These are phyloP conservation scores for Dendrobium chrysotoxum DNA, from an alignment of 106 monocot species.

Conservation along the genomic window DNA sequence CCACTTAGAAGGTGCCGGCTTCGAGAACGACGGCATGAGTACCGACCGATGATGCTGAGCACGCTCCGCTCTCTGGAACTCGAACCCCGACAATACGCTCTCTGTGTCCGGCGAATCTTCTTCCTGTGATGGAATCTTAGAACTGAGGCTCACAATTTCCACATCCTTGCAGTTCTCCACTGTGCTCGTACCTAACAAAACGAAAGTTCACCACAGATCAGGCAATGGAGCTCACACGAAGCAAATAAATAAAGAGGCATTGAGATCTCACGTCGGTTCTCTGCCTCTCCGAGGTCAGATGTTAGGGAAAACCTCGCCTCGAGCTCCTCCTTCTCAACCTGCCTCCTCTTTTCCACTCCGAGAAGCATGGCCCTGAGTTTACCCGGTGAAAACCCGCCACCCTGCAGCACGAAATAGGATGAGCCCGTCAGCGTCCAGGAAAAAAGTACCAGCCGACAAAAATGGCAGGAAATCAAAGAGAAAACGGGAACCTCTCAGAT, in stretches of 20 bases:
- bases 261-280: slow-evolving; percentile 9
- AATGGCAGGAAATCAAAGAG: neutral
- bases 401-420: slow-evolving; percentile 16
- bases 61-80: slow-evolving; percentile 67
- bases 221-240: slow-evolving; percentile 3
- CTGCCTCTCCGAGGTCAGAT: slow-evolving; percentile 24
- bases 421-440: neutral
- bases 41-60: slow-evolving; percentile 22
- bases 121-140: slow-evolving; percentile 18
- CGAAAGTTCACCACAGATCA: neutral
- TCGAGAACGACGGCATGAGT: slow-evolving; percentile 53
- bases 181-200: slow-evolving; percentile 20
- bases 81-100: slow-evolving; percentile 41
- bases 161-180: slow-evolving; percentile 40
- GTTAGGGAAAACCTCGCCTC: slow-evolving; percentile 25
- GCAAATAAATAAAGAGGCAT: neutral
- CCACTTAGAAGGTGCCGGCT: slow-evolving; percentile 85
- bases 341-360: slow-evolving; percentile 46
- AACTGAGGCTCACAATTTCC: slow-evolving; percentile 43
- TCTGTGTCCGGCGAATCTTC: slow-evolving; percentile 33
- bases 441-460: neutral
- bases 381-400: slow-evolving; percentile 46
- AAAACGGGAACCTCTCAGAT: neutral
- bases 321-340: slow-evolving; percentile 32
- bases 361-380: slow-evolving; percentile 64